A percentile compares a stretch with the other conserved stretches of the same genome.
phyloP scores from a whole-genome alignment of 75 land plant species.

The Cupressus sempervirens region DNA sequence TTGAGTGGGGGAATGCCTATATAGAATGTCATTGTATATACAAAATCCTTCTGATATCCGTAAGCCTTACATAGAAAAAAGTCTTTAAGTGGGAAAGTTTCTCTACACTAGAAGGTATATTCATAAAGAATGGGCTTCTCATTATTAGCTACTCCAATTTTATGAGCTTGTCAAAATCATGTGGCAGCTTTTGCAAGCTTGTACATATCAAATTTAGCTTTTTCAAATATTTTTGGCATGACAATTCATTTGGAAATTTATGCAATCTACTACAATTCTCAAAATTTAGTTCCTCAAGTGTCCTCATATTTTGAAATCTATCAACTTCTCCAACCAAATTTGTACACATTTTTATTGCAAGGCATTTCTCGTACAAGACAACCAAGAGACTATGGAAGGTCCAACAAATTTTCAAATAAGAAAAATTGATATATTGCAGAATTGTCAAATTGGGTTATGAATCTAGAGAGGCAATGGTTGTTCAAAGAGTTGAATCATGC shows the following conservation, averaged over 20 bases:
- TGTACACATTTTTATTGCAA: neutral
- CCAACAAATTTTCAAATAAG: neutral
- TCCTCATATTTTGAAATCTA: neutral
- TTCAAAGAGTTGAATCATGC: too few relatives aligned
- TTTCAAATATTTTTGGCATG: neutral
- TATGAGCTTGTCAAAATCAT: neutral
- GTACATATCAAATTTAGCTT: neutral
- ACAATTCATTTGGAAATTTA: neutral
- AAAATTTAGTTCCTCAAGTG: neutral
- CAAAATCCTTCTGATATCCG: too few relatives aligned
- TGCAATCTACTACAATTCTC: neutral
- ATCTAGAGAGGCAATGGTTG: too few relatives aligned
- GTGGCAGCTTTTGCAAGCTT: neutral
- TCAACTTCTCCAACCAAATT: neutral
- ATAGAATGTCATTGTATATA: too few relatives aligned
- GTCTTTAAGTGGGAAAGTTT: neutral
- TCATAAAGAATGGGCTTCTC: neutral
- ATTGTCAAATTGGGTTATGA: too few relatives aligned
- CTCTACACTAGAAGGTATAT: neutral
- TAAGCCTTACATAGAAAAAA: too few relatives aligned
- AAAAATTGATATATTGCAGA: neutral
- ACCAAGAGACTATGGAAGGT: neutral
- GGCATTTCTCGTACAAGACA: neutral
- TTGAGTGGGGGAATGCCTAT: too few relatives aligned
- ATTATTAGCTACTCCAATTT: neutral